Base-by-base conservation (phyloP, 75 land plant species). In the Selaginella moellendorffii region DNA sequence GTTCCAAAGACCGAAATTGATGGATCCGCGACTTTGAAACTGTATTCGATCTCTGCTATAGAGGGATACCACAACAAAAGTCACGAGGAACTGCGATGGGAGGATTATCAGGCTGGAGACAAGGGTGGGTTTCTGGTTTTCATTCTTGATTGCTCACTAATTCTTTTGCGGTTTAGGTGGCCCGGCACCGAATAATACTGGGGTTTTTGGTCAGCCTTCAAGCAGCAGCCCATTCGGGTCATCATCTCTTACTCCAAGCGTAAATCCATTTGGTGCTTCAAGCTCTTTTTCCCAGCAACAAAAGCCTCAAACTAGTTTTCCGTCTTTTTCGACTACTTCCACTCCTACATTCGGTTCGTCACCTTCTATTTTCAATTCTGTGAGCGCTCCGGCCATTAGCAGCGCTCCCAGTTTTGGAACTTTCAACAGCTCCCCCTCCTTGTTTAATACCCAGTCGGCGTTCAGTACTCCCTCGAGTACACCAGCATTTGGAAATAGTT, bases 11-110 rank as follows among this genome's bases (percentile, higher is more conserved):
- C 77, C 58, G 99, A 95, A 26, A 64, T 68, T 68, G 82, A 78
- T 51, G 8, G 65, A 29, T 42, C 70, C 65, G 12, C 87, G 82
- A 65, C 61, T 75, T 46, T 92, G 86, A 18, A 95, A 82, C 65
- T 70, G 89, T 65, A 79, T 90, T 95, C 96, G 12, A 95, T 95
- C 64, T 90, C 91, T n/a, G 99, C 99, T 31, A 95, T 95, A 87
- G 87, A 87, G 63, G 78, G 71, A 27, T 90, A 95, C 76, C 89
- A 90, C 65, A 84, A 86, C 20, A 95, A 86, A 68, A 82, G 85
- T 60, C 91, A 77, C 29, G 98, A 92, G 65, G 98, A 92, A 61
- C 71, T 92, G 54, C 75, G 96, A 58, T 92, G 96, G 96, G 98
- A 92, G 67, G 98, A 92, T 65, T 92, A 88, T 63, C 96, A 86